These are phyloP conservation scores for Cymbopogon citratus DNA, from an alignment of 176 grass and related monocot genomes.

Conservation along the genomic window DNA sequence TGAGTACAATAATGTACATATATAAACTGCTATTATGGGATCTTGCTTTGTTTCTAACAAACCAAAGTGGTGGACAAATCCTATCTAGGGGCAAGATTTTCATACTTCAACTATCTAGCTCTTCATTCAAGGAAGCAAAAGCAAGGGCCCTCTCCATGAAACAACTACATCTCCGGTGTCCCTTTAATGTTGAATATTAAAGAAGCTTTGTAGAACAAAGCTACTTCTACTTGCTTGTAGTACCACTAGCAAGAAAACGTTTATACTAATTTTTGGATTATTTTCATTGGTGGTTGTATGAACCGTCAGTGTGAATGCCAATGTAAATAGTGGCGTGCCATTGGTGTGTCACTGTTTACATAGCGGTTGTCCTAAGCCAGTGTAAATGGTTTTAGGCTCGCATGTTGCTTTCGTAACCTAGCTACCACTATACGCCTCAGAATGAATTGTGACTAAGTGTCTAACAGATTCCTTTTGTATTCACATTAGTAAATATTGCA, in stretches of 20 bases:
- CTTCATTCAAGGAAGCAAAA: conserved; percentile 14
- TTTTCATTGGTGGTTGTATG: neutral
- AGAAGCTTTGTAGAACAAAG: neutral
- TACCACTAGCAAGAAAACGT: too few relatives aligned
- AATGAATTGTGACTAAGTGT: too few relatives aligned
- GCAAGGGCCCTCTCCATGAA: neutral
- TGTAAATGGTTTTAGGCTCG: too few relatives aligned
- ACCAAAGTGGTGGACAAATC: conserved; percentile 26
- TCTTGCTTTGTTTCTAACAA: conserved; percentile 30
- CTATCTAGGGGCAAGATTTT: conserved; percentile 19
- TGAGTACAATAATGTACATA: neutral
- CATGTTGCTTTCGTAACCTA: too few relatives aligned
- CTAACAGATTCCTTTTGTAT: too few relatives aligned
- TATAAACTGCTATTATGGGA: neutral
- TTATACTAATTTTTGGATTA: neutral
- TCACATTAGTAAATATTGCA: too few relatives aligned
- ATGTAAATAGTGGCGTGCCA: too few relatives aligned
- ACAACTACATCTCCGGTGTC: neutral
- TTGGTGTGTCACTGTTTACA: too few relatives aligned
- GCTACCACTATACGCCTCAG: too few relatives aligned
- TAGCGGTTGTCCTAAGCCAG: too few relatives aligned
- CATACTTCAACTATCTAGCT: conserved; percentile 7
- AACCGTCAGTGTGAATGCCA: neutral
- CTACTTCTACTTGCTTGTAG: neutral
- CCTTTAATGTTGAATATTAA: neutral